Evolutionary conservation across 192 early-diverging fungal species (phyloP), one percentile per base, ranked within the genome.

Genomic region (Backusella morwellensis): DNA sequence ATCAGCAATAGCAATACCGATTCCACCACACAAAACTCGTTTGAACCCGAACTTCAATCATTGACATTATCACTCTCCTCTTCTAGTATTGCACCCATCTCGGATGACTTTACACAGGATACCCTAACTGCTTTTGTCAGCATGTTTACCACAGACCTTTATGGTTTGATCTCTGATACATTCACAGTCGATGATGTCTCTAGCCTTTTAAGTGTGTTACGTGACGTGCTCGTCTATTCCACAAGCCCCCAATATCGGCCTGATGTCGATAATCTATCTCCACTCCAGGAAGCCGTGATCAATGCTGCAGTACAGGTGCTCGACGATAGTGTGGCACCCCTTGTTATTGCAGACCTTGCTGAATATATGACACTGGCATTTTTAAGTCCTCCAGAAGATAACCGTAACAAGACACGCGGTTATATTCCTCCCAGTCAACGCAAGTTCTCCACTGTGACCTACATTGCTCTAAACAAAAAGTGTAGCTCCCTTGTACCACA

Each of bases 381-480:
- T 38, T 63, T 77, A 17, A 78, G 77, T 54, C 75, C 80, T 14
- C 82, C 66, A 23, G 71, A 78, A 38, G 75, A 84, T 40, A 69
- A n/a, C 7, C 29, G 21, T 1, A 71, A 71, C 14, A 56, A 66
- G 11, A 38, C 75, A 38, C 50, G 71, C 40, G 68, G 59, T 0
- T 74, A 73, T n/a, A 73, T 80, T 23, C 78, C 75, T 34, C 74
- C 82, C 0, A 75, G 59, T 38, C 76, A 80, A 32, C 74, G 77
- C 44, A 78, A 80, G 29, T 82, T 78, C 71, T 75, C 81, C 0
- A 80, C 78, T 3, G 83, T 90, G 21, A 96, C 95, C 0, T 96
- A 91, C 76, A 93, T 96, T 85, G 89, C 91, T 0, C 78, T 96
- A 4, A 88, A 91, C 52, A 94, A 94, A 71, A 88, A 81, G 21